Evolutionary conservation across 176 grass and related monocot species (phyloP).

Genomic region (Aegilops bicornis): DNA sequence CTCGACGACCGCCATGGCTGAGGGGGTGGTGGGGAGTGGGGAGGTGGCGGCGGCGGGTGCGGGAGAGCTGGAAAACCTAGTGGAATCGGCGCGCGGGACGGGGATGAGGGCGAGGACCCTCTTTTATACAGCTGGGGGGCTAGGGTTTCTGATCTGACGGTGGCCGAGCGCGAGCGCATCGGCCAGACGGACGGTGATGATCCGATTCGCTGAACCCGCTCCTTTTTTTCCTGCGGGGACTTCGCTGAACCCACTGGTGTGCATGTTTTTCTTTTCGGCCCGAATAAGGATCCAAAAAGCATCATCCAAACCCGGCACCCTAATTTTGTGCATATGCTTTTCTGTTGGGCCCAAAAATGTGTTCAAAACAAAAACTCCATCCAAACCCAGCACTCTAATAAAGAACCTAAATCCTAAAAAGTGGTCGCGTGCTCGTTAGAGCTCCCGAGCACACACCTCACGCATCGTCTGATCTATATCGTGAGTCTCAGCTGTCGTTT

Average conservation of each 20-base stretch:
- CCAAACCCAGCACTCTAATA: too few species aligned
- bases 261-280: neutral
- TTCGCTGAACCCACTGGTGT: neutral
- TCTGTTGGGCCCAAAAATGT: too few species aligned
- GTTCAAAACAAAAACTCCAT: too few species aligned
- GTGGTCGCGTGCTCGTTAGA: too few species aligned
- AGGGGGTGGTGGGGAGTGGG: neutral
- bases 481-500: too few species aligned
- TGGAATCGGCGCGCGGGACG: neutral
- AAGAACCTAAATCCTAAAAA: too few species aligned
- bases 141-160: slow-evolving; percentile 1
- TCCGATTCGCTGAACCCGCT: neutral
- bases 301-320: too few species aligned
- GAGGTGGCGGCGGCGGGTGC: neutral
- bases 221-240: too few species aligned
- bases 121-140: neutral
- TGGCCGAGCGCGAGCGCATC: neutral
- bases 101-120: neutral
- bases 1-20: slow-evolving; percentile 36
- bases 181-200: neutral
- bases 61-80: neutral
- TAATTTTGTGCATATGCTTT: too few species aligned
- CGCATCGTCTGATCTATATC: too few species aligned
- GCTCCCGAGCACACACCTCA: too few species aligned
- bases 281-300: too few species aligned